These are phyloP conservation scores for Annulohypoxylon nitens DNA, from an alignment of 495 filamentous ascomycete genomes.

Conservation along the genomic window DNA sequence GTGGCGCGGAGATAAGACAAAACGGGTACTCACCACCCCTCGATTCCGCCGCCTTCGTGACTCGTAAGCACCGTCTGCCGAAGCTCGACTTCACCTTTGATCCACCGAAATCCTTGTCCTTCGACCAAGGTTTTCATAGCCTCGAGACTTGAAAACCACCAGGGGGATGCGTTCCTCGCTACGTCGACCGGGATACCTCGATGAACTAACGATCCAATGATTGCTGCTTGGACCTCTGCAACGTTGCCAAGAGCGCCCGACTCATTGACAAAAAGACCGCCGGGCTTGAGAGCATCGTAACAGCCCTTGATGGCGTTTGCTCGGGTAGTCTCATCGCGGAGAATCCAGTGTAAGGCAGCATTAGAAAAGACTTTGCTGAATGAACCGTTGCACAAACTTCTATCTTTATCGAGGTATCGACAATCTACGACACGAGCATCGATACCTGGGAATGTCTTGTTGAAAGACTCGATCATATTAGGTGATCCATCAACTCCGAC, in stretches of 20 bases:
- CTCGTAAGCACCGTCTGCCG: constrained; percentile 15
- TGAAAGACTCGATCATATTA: constrained; percentile 28
- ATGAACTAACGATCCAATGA: constrained; percentile 10
- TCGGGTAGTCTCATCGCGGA: neutral
- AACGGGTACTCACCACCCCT: constrained; percentile 11
- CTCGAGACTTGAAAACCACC: constrained; percentile 15
- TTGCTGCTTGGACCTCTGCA: constrained; percentile 18
- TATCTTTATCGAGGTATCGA: constrained; percentile 13
- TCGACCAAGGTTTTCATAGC: constrained; percentile 13
- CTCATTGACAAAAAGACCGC: neutral
- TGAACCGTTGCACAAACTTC: neutral
- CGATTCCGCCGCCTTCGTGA: constrained; percentile 14
- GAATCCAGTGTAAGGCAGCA: neutral
- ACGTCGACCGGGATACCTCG: constrained; percentile 20
- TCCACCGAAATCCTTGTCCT: constrained; percentile 25
- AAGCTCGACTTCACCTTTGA: constrained; percentile 26
- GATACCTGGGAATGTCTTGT: constrained; percentile 10
- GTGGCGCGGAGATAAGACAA: neutral
- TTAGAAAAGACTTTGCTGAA: constrained; percentile 11
- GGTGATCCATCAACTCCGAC: constrained; percentile 18
- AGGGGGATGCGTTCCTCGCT: constrained; percentile 11
- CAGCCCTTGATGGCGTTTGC: constrained; percentile 4
- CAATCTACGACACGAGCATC: constrained; percentile 23
- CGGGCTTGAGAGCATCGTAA: neutral
- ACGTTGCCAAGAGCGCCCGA: neutral